A percentile compares a stretch with the other conserved stretches of the same genome.
Evolutionary conservation across 2,329 filamentous ascomycete genomes (phyloP).

Genomic region (Phialophora expanda): DNA sequence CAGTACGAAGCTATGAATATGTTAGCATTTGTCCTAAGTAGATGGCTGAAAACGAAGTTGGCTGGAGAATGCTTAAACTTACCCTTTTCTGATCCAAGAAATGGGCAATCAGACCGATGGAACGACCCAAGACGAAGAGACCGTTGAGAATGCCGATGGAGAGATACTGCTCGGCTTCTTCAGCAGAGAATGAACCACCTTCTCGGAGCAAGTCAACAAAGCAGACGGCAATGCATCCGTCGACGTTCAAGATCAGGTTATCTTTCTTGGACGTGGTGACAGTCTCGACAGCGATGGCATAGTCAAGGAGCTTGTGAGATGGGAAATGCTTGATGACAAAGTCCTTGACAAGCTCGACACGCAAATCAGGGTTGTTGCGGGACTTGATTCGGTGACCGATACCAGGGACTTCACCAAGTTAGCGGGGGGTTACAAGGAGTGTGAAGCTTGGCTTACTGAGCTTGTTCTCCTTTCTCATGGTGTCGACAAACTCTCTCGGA

Average conservation of each 20-base stretch:
- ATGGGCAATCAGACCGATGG: constrained; percentile 98
- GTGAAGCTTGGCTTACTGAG: constrained; percentile 66
- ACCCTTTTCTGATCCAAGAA: constrained; percentile 98
- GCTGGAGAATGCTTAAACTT: constrained; percentile 4
- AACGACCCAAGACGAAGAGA: constrained; percentile 95
- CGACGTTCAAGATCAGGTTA: constrained; percentile 99
- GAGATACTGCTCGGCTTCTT: constrained; percentile 99
- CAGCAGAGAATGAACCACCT: constrained; percentile 92
- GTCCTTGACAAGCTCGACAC: constrained; percentile 99
- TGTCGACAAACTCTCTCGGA: constrained; percentile 98
- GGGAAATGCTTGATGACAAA: constrained; percentile 98
- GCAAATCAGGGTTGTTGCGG: constrained; percentile 98
- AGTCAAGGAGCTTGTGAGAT: constrained; percentile 96
- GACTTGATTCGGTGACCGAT: constrained; percentile 99
- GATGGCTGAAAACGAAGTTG: neutral
- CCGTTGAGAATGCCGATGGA: constrained; percentile 99
- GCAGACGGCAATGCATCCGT: constrained; percentile 72
- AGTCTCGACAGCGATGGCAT: constrained; percentile 94
- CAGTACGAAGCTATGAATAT: constrained; percentile 71
- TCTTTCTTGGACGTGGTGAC: constrained; percentile 99
- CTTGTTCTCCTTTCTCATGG: constrained; percentile 99
- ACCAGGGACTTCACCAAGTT: constrained; percentile 72
- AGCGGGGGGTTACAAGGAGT: constrained; percentile 36
- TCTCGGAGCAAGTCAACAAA: constrained; percentile 97
- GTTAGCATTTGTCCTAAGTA: constrained; percentile 8